Conservation (phyloP, 805 yeast species). For the Osmozyma mogii region DNA sequence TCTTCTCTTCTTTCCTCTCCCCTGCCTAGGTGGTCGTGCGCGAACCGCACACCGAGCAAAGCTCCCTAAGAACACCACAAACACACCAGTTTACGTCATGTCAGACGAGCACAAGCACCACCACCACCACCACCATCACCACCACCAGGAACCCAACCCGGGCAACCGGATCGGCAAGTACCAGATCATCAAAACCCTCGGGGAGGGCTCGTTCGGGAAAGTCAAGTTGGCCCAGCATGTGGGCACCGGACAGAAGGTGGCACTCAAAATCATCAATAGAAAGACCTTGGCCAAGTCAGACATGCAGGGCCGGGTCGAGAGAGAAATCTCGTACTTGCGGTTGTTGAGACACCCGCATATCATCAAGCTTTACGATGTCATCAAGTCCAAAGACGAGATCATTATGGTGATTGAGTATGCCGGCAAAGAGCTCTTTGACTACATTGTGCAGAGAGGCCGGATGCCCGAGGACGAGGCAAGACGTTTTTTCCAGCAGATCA, state of each 20-base stretch:
- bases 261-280: constrained; percentile 85
- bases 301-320: constrained; percentile 94
- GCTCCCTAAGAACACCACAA: too few relatives aligned
- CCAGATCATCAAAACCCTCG: constrained; percentile 85
- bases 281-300: constrained; percentile 89
- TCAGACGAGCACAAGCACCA: too few relatives aligned
- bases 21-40: too few relatives aligned
- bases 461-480: constrained; percentile 91
- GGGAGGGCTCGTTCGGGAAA: constrained; percentile 96
- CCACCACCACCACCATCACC: constrained; percentile 12
- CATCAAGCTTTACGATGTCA: constrained; percentile 90
- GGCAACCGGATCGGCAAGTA: constrained; percentile 74
- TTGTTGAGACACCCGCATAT: constrained; percentile 92
- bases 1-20: too few relatives aligned
- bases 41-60: too few relatives aligned
- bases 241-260: constrained; percentile 87
- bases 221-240: constrained; percentile 87
- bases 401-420: constrained; percentile 97
- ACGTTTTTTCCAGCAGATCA: constrained; percentile 90
- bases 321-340: constrained; percentile 86
- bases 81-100: too few relatives aligned
- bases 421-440: constrained; percentile 92
- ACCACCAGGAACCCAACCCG: constrained; percentile 11
- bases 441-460: constrained; percentile 87
- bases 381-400: constrained; percentile 90